Evolutionary conservation across 192 early-diverging fungal species (phyloP), one percentile per base, ranked within the genome.

Genomic region (Polychytrium aggregatum): DNA sequence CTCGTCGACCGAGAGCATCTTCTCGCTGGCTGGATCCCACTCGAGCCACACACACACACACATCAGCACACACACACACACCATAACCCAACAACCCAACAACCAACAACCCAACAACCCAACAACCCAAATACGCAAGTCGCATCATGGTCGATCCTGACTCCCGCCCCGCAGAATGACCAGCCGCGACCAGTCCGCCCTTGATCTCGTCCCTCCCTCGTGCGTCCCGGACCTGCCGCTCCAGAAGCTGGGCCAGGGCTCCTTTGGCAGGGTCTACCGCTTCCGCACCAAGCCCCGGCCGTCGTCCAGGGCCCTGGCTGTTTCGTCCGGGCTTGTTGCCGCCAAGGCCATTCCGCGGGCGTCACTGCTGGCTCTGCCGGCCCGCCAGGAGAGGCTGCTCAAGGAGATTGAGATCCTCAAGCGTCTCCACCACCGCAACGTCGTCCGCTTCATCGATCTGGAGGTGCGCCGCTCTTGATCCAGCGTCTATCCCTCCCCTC

Each of bases 371-470:
- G n/a, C 24, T 6, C 29, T 42, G 16, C 21, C 3, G 5, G 22
- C 28, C 6, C 11, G 36, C 17, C 48, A 53, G 27, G 52, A 59
- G 24, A 17, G 33, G 43, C 33, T 59, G 28, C 30, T 56, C 7
- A 53, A 41, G 31, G 57, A 59, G 44, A 47, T 59, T 14, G 6
- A 39, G 3, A 26, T 59, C 7, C 33, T 59, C 3, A 59, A 59
- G 28, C 42, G 52, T 14, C 43, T 59, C 2, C 5, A 16, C 7
- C 57, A 59, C 41, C 40, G 16, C 21, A 55, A 59, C 37, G 37
- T 59, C 22, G 57, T 59, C 0, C 21, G 35, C 30, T 59, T 59
- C 41, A 37, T 55, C n/a, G 52, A 59, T 31, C 17, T 59, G 37
- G 57, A 55, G 49, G 49, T 51, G 20, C 10, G 37, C 16, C 10